A percentile compares a stretch with the other conserved stretches of the same genome.
Evolutionary conservation across 305 asterid species (phyloP).

Genomic region (Salvia sclarea): DNA sequence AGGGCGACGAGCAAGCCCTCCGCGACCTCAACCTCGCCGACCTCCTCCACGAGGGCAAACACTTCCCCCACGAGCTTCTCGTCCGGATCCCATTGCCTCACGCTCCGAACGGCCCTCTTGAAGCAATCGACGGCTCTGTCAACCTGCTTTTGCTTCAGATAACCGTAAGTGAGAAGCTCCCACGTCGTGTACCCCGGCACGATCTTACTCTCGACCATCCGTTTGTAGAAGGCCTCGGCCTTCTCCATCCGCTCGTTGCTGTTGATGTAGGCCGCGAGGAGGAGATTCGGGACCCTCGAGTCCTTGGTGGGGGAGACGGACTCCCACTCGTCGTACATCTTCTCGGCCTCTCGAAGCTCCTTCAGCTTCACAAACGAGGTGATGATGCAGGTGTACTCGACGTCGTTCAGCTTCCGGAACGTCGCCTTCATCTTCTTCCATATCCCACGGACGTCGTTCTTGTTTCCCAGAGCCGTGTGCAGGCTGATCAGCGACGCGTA

Average conservation of each 20-base stretch:
- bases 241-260: slow-evolving; percentile 50
- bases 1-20: slow-evolving; percentile 63
- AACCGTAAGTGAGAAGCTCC: slow-evolving; percentile 84
- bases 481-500: slow-evolving; percentile 80
- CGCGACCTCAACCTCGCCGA: slow-evolving; percentile 62
- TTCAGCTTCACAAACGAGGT: slow-evolving; percentile 65
- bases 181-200: slow-evolving; percentile 72
- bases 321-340: slow-evolving; percentile 77
- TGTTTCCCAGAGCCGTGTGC: slow-evolving; percentile 55
- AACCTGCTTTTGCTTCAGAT: slow-evolving; percentile 54
- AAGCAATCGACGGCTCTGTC: slow-evolving; percentile 60
- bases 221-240: slow-evolving; percentile 58
- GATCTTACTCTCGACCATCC: slow-evolving; percentile 55
- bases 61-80: slow-evolving; percentile 53
- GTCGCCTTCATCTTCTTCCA: slow-evolving; percentile 78
- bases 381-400: slow-evolving; percentile 74
- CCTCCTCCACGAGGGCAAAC: slow-evolving; percentile 56
- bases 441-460: slow-evolving; percentile 55
- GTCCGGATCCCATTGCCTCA: slow-evolving; percentile 75
- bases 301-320: slow-evolving; percentile 75
- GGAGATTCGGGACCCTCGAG: slow-evolving; percentile 72
- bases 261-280: slow-evolving; percentile 72
- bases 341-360: slow-evolving; percentile 65
- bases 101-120: slow-evolving; percentile 55
- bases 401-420: slow-evolving; percentile 63